A percentile compares a stretch with the other conserved stretches of the same genome.
Conservation (phyloP, 495 filamentous ascomycete species). For the Penicillium alfredii region DNA sequence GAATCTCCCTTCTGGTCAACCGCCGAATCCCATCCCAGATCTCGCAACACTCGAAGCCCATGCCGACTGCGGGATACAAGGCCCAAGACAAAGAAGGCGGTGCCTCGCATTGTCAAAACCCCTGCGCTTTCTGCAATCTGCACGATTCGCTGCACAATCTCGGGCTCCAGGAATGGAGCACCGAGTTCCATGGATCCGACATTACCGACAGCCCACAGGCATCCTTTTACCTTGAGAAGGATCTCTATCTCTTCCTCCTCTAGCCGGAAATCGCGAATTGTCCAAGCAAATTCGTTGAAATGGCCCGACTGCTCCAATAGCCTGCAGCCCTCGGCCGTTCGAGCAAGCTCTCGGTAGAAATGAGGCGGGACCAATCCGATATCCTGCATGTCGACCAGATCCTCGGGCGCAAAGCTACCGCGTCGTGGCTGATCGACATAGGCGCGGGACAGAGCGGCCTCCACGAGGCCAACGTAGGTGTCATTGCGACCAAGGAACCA, state of each 20-base stretch:
- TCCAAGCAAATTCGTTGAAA: conserved; percentile 85
- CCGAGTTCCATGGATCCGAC: conserved; percentile 97
- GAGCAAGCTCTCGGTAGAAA: conserved; percentile 92
- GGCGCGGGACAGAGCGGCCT: conserved; percentile 87
- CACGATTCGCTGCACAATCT: conserved; percentile 80
- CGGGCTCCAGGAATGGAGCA: conserved; percentile 79
- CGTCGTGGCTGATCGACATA: conserved; percentile 57
- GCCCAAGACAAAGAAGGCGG: conserved; percentile 92
- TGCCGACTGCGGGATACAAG: conserved; percentile 88
- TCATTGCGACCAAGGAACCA: conserved; percentile 97
- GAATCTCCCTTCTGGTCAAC: conserved; percentile 77
- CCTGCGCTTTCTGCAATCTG: conserved; percentile 79
- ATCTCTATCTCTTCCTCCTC: conserved; percentile 80
- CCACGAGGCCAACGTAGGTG: conserved; percentile 87
- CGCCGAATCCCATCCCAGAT: conserved; percentile 87
- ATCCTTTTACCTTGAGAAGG: conserved; percentile 92
- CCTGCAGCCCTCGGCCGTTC: conserved; percentile 86
- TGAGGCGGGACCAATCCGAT: conserved; percentile 79
- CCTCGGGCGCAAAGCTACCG: conserved; percentile 42
- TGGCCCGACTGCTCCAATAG: conserved; percentile 88
- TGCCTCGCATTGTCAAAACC: conserved; percentile 87
- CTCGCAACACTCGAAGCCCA: conserved; percentile 79
- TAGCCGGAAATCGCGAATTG: conserved; percentile 76
- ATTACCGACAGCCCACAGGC: conserved; percentile 95
- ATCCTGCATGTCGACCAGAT: conserved; percentile 52